Percentiles rank a stretch among this genome's conserved stretches.
These are phyloP conservation scores for Trametes coccinea DNA, from an alignment of 768 basidiomycete species.

Conservation along the genomic window DNA sequence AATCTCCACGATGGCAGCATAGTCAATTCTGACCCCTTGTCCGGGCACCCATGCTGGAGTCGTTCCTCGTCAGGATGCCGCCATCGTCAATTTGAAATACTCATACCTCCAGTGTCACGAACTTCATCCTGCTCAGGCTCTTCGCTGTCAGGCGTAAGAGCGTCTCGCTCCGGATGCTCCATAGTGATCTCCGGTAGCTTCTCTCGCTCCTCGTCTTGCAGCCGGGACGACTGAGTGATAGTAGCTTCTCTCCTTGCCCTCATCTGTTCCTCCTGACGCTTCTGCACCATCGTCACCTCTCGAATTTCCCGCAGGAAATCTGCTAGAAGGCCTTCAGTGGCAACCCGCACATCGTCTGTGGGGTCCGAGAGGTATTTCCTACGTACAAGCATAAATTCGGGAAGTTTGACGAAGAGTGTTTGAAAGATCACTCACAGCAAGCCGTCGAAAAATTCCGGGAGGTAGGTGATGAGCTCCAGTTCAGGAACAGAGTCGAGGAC, in stretches of 20 bases:
- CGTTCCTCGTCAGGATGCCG: background rate
- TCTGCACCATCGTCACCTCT: conserved; percentile 76
- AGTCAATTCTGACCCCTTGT: conserved; percentile 90
- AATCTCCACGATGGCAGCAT: conserved; percentile 90
- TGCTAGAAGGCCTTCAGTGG: conserved; percentile 85
- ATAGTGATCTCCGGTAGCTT: conserved; percentile 59
- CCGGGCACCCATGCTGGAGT: conserved; percentile 83
- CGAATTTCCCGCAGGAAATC: conserved; percentile 91
- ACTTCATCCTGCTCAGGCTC: conserved; percentile 43
- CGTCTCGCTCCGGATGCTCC: conserved; percentile 56
- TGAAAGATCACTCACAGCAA: conserved; percentile 61
- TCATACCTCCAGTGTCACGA: conserved; percentile 63
- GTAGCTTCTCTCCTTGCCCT: conserved; percentile 43
- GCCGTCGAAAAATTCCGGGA: conserved; percentile 94
- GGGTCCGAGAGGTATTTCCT: conserved; percentile 97
- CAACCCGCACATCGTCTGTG: conserved; percentile 87
- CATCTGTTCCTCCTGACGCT: conserved; percentile 57
- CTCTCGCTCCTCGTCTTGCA: conserved; percentile 46
- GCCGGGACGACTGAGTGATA: conserved; percentile 44
- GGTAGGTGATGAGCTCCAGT: conserved; percentile 89
- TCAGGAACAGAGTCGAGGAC: conserved; percentile 97
- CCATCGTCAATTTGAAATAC: too few relatives aligned
- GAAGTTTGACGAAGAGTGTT: background rate
- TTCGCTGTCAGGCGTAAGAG: conserved; percentile 55
- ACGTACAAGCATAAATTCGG: background rate